Evolutionary conservation across 495 filamentous ascomycete species (phyloP).

Genomic region (Hyaloscypha bicolor): DNA sequence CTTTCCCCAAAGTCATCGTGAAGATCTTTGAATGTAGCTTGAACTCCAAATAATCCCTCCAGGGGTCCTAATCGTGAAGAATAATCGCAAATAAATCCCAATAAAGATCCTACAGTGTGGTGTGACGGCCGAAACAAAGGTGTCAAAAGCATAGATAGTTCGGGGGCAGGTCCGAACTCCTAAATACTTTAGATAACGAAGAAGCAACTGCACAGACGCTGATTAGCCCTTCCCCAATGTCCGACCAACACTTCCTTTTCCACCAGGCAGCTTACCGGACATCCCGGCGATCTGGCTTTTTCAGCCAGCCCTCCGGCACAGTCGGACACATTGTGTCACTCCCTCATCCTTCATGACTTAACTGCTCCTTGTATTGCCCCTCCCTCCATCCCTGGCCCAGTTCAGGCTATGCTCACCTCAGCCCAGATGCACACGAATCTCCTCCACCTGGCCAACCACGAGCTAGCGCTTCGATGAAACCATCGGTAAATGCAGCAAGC

Average conservation of each 20-base stretch:
- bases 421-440: neutral
- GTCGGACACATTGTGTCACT: neutral
- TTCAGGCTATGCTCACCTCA: neutral
- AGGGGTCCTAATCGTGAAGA: neutral
- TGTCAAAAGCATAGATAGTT: neutral
- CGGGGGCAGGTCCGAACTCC: neutral
- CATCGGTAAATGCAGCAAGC: neutral
- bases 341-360: neutral
- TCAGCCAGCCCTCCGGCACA: neutral
- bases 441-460: neutral
- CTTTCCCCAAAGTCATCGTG: neutral
- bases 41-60: neutral
- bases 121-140: neutral
- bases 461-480: neutral
- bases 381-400: neutral
- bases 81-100: neutral
- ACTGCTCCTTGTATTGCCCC: neutral
- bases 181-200: neutral
- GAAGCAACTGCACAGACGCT: constrained; percentile 1
- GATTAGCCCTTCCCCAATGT: neutral
- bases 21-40: neutral
- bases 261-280: neutral
- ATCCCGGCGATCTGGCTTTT: neutral
- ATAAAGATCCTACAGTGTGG: neutral
- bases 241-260: neutral